phyloP scores from a whole-genome alignment of 768 basidiomycete genomes.

The Peribolospora kevripleyi region DNA sequence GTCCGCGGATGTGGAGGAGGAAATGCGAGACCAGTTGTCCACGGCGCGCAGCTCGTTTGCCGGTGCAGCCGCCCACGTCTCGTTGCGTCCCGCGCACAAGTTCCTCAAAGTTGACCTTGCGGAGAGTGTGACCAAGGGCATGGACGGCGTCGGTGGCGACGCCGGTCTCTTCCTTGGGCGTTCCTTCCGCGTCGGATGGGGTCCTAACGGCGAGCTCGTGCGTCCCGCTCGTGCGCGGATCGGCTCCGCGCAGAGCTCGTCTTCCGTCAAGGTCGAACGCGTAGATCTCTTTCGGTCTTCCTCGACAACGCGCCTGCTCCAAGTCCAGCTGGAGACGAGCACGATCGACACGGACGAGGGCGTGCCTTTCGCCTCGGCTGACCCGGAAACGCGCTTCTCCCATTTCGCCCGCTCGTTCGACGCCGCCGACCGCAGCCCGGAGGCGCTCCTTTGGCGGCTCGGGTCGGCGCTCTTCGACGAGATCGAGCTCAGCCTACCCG shows the following conservation, averaged over 20 bases:
- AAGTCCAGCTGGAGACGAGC: constrained; percentile 51
- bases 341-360: constrained; percentile 42
- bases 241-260: neutral
- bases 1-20: neutral
- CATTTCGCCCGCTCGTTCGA: constrained; percentile 53
- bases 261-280: neutral
- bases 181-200: constrained; percentile 78
- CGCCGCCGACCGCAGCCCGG: constrained; percentile 41
- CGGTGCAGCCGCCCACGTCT: constrained; percentile 13
- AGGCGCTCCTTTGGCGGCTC: constrained; percentile 65
- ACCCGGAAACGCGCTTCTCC: constrained; percentile 41
- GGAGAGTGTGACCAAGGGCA: constrained; percentile 35
- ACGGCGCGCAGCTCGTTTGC: constrained; percentile 51
- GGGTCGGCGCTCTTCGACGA: constrained; percentile 72
- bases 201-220: constrained; percentile 48
- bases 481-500: constrained; percentile 38
- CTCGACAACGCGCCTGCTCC: constrained; percentile 35
- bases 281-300: neutral
- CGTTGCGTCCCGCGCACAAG: constrained; percentile 53
- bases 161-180: constrained; percentile 65
- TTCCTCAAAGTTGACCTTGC: constrained; percentile 41
- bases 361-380: constrained; percentile 16
- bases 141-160: constrained; percentile 46
- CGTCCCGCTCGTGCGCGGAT: constrained; percentile 19
- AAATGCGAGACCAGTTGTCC: constrained; percentile 36